Base-by-base conservation (phyloP, 2,329 filamentous ascomycete genomes). In the Aspergillus neoniger region DNA sequence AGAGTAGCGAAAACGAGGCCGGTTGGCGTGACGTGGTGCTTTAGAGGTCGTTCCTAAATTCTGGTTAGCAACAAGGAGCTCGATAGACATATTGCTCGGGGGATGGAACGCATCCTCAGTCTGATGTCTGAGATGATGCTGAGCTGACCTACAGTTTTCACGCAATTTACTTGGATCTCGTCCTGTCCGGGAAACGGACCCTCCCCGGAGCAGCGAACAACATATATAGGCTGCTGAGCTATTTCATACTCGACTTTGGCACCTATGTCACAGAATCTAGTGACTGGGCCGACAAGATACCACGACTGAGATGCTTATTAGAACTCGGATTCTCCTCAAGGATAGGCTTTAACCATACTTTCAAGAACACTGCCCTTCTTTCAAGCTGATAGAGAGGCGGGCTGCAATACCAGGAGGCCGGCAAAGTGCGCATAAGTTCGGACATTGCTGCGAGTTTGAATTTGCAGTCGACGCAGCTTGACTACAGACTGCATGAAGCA, bases 1-100 rank as follows among this genome's bases (percentile, higher is more conserved):
- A 86, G 72, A 3, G 83, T 81, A 5, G 80, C 74, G 61, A 86
- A 86, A 1, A 86, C 67, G 0, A 86, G 75, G 0, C 84, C 84
- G 1, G 81, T 85, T 0, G 77, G 74, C 0, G 83, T 86, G 43
- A 84, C 69, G 65, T 74, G 70, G 44, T 71, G 72, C 15, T 67
- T 72, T 9, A 82, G 62, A 47, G 66, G 57, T 32, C 60, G 65
- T 7, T 63, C 63, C 68, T 70, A 14, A 8, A 6, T 5, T 5
- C 5, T 36, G 2, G 2, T 55, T 39, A 55, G 30, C 21, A 30
- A 15, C 39, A 47, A 6, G 39, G 12, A 41, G 9, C 39, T 28
- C 4, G 25, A 21, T 23, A 5, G 17, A 21, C 9, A 19, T 19
- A 15, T 14, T 44, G 4, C 12, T 14, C 3, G 19, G 6, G 9